Percentiles rank a stretch among this genome's conserved stretches.
Evolutionary conservation across 768 basidiomycete genomes (phyloP).

Genomic region (Collybia sordida): DNA sequence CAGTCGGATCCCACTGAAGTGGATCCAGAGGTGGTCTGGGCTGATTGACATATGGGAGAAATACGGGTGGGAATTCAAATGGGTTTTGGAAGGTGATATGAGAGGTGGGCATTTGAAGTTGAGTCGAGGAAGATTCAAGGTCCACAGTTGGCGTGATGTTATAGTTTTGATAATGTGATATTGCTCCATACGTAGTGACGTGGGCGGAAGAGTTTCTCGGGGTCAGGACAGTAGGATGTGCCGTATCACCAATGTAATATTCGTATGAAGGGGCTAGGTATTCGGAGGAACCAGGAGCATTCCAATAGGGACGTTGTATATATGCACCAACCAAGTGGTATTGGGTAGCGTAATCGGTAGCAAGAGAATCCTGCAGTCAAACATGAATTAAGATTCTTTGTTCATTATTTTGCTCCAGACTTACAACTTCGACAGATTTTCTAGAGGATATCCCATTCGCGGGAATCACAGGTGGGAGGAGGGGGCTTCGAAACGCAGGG

Average conservation of each 20-base stretch:
- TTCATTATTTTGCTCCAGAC: too few species aligned
- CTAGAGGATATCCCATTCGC: too few species aligned
- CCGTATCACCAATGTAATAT: neutral
- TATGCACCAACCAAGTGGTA: too few species aligned
- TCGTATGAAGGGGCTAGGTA: too few species aligned
- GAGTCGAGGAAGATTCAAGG: neutral
- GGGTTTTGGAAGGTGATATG: slow-evolving; percentile 5
- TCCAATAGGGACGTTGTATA: too few species aligned
- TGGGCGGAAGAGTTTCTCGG: neutral
- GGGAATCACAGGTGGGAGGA: slow-evolving; percentile 20
- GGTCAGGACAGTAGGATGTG: neutral
- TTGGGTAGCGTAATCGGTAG: too few species aligned
- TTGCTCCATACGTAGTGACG: too few species aligned
- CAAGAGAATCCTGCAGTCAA: too few species aligned
- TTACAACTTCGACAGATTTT: too few species aligned
- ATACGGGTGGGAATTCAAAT: slow-evolving; percentile 3
- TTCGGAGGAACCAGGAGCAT: too few species aligned
- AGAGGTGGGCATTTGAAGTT: neutral
- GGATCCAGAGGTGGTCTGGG: slow-evolving; percentile 6
- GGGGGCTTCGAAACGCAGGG: slow-evolving; percentile 29
- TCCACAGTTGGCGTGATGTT: neutral
- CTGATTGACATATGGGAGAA: neutral
- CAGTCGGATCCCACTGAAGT: slow-evolving; percentile 11
- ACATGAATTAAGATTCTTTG: too few species aligned
- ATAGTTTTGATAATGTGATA: too few species aligned